Base-by-base conservation (phyloP, 352 stramenopile genomes). In the Globisporangium polare region DNA sequence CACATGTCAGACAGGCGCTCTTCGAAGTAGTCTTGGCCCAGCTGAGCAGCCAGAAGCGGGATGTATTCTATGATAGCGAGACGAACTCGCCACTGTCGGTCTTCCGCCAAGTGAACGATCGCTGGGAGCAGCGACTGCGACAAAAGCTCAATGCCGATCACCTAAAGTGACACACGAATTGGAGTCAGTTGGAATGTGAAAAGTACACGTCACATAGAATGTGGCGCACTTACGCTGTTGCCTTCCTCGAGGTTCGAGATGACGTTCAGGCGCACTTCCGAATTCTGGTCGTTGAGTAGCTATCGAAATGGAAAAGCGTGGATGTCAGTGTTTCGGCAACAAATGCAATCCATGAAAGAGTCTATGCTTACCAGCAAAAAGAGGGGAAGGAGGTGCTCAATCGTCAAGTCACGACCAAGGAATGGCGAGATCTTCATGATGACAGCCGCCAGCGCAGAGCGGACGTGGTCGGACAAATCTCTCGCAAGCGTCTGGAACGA, bases 11-110 rank as follows among this genome's bases (percentile, higher is more conserved):
- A 77, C n/a, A 99, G 71, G 49, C 96, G 87, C 58, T 99, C 94
- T 64, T 97, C 93, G 62, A 99, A 99, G 78, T 99, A 99, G 20
- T 97, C 81, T 54, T 82, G 83, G 17, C 97, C 97, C 18, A 99
- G 78, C 60, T 99, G 94, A 60, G 93, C 89, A 4, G 96, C 97
- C 39, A 99, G 72, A 46, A 98, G 75, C 41, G 97, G 97, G 60
- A 99, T 98, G 75, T 99, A 97, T 71, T 99, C 88, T 77, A 99
- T 99, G 70, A 99, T 99, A 20, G 96, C 96, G 15, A 99, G 77
- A 41, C 97, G 90, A 66, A 99, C 97, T 63, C 97, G 86, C 97
- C 97, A 99, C 74, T 99, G 98, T n/a, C 87, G 83, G 80, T 99
- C 97, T 82, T 99, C 92, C 22, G 96, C 95, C 47, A 99, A 80